A percentile compares a stretch with the other conserved stretches of the same genome.
Conservation (phyloP, 805 yeast species). For the Nakazawaea pomicola region DNA sequence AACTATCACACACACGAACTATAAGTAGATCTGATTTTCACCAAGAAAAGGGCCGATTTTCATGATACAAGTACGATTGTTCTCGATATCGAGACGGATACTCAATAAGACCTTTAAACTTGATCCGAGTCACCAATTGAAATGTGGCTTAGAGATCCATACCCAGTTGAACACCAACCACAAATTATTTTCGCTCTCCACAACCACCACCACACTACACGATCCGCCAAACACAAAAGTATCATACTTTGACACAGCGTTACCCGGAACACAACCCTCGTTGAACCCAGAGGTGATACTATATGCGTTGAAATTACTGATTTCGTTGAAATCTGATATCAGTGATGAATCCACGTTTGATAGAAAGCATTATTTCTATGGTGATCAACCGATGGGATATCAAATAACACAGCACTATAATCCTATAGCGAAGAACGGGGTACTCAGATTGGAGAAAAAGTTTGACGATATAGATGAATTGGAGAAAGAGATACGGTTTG, state of each 20-base stretch:
- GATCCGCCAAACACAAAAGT: constrained; percentile 47
- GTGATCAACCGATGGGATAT: constrained; percentile 94
- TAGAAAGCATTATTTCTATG: constrained; percentile 92
- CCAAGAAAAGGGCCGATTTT: background rate
- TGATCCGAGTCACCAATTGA: constrained; percentile 29
- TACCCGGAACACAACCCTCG: constrained; percentile 91
- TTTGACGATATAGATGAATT: constrained; percentile 48
- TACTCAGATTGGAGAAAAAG: constrained; percentile 38
- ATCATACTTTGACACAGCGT: constrained; percentile 75
- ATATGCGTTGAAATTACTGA: constrained; percentile 67
- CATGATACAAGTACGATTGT: background rate
- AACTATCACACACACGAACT: background rate
- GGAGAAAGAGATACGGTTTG: constrained; percentile 51
- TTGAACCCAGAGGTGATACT: constrained; percentile 71
- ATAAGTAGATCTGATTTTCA: background rate
- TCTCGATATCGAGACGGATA: background rate
- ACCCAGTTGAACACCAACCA: constrained; percentile 73
- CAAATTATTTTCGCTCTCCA: constrained; percentile 73
- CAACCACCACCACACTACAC: constrained; percentile 37
- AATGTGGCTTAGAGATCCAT: constrained; percentile 91
- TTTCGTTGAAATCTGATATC: constrained; percentile 59
- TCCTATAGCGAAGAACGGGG: constrained; percentile 75
- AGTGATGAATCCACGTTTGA: constrained; percentile 66
- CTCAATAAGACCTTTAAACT: background rate
- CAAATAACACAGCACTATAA: constrained; percentile 87